A percentile compares a stretch with the other conserved stretches of the same genome.
phyloP scores from a whole-genome alignment of 192 early-diverging fungal species.

The Entomortierella lignicola region DNA sequence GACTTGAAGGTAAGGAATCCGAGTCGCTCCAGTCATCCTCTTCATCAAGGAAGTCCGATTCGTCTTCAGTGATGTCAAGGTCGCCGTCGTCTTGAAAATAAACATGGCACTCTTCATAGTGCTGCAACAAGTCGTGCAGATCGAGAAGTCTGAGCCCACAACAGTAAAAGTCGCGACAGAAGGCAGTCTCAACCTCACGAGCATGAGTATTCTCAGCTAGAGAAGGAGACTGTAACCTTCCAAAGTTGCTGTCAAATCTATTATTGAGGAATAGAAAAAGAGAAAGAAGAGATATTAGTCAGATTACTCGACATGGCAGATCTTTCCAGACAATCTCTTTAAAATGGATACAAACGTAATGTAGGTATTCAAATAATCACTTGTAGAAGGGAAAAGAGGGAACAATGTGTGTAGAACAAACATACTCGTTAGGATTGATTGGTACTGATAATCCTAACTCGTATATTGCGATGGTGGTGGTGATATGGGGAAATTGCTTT shows the following conservation, averaged over 20 bases:
- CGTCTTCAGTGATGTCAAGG: slow-evolving; percentile 28
- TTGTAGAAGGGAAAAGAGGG: too few species aligned
- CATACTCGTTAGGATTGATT: too few species aligned
- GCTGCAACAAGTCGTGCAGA: slow-evolving; percentile 95
- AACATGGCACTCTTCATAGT: slow-evolving; percentile 96
- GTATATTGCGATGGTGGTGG: too few species aligned
- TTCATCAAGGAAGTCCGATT: slow-evolving; percentile 42
- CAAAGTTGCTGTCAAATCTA: slow-evolving; percentile 31
- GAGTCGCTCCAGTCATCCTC: slow-evolving; percentile 50
- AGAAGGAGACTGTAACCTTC: slow-evolving; percentile 14
- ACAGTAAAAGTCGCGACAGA: slow-evolving; percentile 95
- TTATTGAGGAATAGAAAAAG: neutral
- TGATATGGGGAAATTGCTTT: too few species aligned
- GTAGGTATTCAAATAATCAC: too few species aligned
- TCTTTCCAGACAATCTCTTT: too few species aligned
- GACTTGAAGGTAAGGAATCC: slow-evolving; percentile 30
- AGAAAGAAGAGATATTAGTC: neutral
- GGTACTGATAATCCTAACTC: too few species aligned
- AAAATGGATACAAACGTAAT: too few species aligned
- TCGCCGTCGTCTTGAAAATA: slow-evolving; percentile 83
- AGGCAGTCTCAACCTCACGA: slow-evolving; percentile 86
- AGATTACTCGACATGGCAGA: too few species aligned
- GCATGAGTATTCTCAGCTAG: slow-evolving; percentile 43
- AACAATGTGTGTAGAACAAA: too few species aligned
- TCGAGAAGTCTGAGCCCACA: slow-evolving; percentile 90